Evolutionary conservation across 106 monocot species (phyloP).

Genomic region (Xerophyta viscosa): DNA sequence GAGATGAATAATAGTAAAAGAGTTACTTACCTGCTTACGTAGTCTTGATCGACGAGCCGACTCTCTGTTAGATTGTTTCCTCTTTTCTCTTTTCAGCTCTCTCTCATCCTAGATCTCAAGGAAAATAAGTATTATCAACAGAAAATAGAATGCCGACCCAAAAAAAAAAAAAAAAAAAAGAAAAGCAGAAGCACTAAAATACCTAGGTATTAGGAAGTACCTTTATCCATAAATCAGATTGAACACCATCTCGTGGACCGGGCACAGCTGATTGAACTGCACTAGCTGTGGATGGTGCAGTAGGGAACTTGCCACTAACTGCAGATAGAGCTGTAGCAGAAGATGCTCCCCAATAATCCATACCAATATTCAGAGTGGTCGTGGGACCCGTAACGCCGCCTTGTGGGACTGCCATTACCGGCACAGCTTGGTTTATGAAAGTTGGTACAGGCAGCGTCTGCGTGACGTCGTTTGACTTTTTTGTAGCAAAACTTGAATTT

Average conservation of each 20-base stretch:
- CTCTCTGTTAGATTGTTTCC: conserved; percentile 60
- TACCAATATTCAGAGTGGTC: conserved; percentile 34
- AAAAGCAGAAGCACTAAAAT: neutral
- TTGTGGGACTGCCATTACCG: conserved; percentile 18
- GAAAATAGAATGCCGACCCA: neutral
- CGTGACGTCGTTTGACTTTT: neutral
- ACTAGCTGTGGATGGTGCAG: conserved; percentile 8
- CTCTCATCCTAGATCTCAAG: conserved; percentile 34
- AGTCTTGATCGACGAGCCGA: conserved; percentile 57
- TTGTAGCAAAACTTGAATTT: conserved; percentile 3
- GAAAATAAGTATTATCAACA: neutral
- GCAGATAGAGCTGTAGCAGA: conserved; percentile 10
- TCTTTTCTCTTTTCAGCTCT: conserved; percentile 44
- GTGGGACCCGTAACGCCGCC: conserved; percentile 29
- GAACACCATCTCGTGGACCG: conserved; percentile 12
- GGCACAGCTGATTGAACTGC: neutral
- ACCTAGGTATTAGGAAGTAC: neutral
- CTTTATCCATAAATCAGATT: conserved; percentile 27
- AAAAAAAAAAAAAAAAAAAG: too few species aligned
- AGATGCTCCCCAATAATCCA: conserved; percentile 35
- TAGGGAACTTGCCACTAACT: conserved; percentile 21
- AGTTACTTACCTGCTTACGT: conserved; percentile 46
- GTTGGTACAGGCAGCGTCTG: conserved; percentile 1
- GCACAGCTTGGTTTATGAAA: conserved; percentile 10
- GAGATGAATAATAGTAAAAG: too few species aligned